Evolutionary conservation across 2,329 filamentous ascomycete genomes (phyloP).

Genomic region (Colletotrichum sp.): DNA sequence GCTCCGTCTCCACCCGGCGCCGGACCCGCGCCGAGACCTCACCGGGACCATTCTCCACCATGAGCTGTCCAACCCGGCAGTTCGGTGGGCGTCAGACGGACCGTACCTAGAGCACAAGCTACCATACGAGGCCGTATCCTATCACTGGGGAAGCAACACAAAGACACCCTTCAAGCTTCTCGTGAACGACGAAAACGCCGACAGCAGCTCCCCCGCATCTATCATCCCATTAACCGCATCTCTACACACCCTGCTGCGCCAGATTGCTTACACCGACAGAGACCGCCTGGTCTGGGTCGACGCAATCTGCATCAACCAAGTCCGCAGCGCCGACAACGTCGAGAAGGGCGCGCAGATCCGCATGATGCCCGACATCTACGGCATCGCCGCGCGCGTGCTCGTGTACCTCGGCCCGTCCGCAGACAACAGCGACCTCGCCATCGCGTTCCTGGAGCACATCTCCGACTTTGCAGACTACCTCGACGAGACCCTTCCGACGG

Average conservation of each 20-base stretch:
- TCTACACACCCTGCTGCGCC: not conserved
- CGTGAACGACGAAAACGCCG: not conserved
- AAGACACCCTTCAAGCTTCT: not conserved
- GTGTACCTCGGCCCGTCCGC: not conserved
- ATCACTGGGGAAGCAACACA: not conserved
- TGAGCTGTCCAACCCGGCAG: not conserved
- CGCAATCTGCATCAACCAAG: constrained; percentile 2
- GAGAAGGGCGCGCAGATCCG: not conserved
- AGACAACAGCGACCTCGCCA: not conserved
- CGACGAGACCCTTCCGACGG: not conserved
- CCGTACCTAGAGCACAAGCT: not conserved
- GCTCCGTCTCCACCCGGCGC: not conserved
- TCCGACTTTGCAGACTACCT: not conserved
- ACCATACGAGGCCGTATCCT: not conserved
- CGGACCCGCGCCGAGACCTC: not conserved
- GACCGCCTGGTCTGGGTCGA: not conserved
- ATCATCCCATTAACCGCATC: not conserved
- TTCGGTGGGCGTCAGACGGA: not conserved
- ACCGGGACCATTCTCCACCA: not conserved
- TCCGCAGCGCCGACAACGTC: not conserved
- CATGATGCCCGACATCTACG: not conserved
- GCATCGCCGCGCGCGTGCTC: not conserved
- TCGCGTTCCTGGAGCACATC: not conserved
- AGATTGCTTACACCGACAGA: not conserved
- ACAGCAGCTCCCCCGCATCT: not conserved